Evolutionary conservation across 441 rosid genomes (phyloP), one percentile per base, ranked within the genome.

Genomic region (Theobroma grandiflorum): DNA sequence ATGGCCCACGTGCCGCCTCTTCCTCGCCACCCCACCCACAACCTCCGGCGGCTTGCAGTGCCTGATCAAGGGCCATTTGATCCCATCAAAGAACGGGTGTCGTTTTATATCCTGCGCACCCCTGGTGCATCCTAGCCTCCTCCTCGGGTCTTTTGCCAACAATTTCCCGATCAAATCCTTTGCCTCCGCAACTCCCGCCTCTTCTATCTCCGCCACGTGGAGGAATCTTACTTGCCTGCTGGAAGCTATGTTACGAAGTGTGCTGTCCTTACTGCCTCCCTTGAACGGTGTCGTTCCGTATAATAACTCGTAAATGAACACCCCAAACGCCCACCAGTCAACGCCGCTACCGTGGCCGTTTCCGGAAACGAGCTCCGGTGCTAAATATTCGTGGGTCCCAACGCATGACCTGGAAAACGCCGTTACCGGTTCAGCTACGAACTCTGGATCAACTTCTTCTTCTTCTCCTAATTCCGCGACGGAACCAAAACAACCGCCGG

Each of bases 271-370:
- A 75, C 80, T 85, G 31, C 72, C 84, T 65, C 95, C 95, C 8
- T 89, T 89, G 43, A 91, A 91, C 82, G 93, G 93, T 15, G 95
- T 90, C 79, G 82, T 73, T 16, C 95, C 95, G 35, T 84, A 74
- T 33, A 90, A 15, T 22, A 91, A 18, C 83, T 91, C 95, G 86
- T 90, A 84, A 10, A 90, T 64, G 47, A 91, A 81, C 55, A 91
- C 86, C 80, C 95, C 95, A 42, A 90, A 91, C 16, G 95, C 91
- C 95, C 93, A 91, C 95, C 95, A 91, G 74, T 91, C 93, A 16
- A 91, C 91, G 76, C 90, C 90, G 79, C 85, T 89, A 31, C 95
- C 91, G 78, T 90, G 92, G 43, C 92, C 93, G 79, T 77, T 78
- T 0, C 90, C 92, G 16, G 90, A 80, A 58, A 91, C 86, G 76